Base-by-base conservation (phyloP, 352 stramenopile genomes). In the Globisporangium parvum region DNA sequence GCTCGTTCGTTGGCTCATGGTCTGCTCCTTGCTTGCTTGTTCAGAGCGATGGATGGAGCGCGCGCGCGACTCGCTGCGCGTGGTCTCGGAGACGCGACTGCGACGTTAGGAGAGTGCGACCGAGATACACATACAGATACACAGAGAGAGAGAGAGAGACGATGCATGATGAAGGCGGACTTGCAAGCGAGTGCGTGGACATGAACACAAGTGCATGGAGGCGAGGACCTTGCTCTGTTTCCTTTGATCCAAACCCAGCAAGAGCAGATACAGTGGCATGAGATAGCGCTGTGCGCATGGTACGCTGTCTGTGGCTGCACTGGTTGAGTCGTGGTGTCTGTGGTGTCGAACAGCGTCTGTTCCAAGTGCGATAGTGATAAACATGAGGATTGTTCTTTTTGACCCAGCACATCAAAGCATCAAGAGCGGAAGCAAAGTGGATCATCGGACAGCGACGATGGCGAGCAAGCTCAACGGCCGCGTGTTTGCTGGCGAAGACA, bases 31-130 rank as follows among this genome's bases (percentile, higher is more conserved):
- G 11, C 1, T n/a, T 24, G 6, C 1, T 12, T 37, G 31, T 5
- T 11, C 53, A 90, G 75, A 91, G 55, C 76, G 74, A 47, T 94
- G 84, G 84, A 92, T 89, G 75, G 69, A 91, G 39, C 80, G 84
- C 33, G 77, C 84, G 12, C 81, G 81, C 2, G 80, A 94, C 53
- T 94, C 84, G 14, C 67, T 94, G 10, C 77, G 80, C 51, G 80
- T 94, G 23, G 88, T 94, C 55, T 91, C 80, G 4, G 81, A 94
- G 53, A 88, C 79, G 17, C 66, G 84, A 52, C 63, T 94, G 60
- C 80, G 77, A 52, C 75, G 73, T 31, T 78, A 59, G 15, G 12
- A 18, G 18, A 2, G 6, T 23, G 3, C 10, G 23, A 51, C n/a
- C n/a, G 23, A 24, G 26, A 12, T 54, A 3, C 49, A 45, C 6